A percentile compares a stretch with the other conserved stretches of the same genome.
These are phyloP conservation scores for Podosphaera leucotricha DNA, from an alignment of 2,329 filamentous ascomycete genomes.

Conservation along the genomic window DNA sequence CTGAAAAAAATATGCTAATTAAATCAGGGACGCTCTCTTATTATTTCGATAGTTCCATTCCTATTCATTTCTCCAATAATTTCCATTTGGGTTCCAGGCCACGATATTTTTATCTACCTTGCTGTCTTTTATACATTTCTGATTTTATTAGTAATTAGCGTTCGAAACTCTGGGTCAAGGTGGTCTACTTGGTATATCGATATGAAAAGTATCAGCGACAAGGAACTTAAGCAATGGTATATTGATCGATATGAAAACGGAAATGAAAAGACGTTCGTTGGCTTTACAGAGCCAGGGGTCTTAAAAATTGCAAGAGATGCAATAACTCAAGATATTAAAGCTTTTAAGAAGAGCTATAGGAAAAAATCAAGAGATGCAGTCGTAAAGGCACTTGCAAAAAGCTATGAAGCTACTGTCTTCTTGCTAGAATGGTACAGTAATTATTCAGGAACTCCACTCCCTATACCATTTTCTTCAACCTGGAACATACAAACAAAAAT, in stretches of 20 bases:
- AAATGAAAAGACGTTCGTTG: slow-evolving; percentile 3
- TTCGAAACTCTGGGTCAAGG: slow-evolving; percentile 3
- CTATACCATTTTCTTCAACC: slow-evolving; percentile 28
- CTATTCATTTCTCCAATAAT: slow-evolving; percentile 5
- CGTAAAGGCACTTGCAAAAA: slow-evolving; percentile 19
- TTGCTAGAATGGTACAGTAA: slow-evolving; percentile 24
- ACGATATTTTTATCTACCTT: slow-evolving; percentile 5
- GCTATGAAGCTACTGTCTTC: slow-evolving; percentile 17
- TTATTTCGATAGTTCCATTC: slow-evolving; percentile 4
- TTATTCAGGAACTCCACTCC: slow-evolving; percentile 23
- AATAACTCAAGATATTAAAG: slow-evolving; percentile 4
- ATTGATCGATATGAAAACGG: slow-evolving; percentile 3
- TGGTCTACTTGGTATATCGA: slow-evolving; percentile 5
- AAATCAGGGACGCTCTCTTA: slow-evolving; percentile 3
- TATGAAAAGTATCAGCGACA: slow-evolving; percentile 3
- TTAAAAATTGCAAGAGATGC: slow-evolving; percentile 7
- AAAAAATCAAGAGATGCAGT: slow-evolving; percentile 3
- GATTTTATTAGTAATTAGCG: slow-evolving; percentile 3
- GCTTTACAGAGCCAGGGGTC: slow-evolving; percentile 6
- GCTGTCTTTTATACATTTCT: slow-evolving; percentile 4
- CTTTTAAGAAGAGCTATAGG: slow-evolving; percentile 1
- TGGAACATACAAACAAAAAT: slow-evolving; percentile 17
- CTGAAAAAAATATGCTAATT: background rate
- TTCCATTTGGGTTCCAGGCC: slow-evolving; percentile 3
- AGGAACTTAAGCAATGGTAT: slow-evolving; percentile 3